Evolutionary conservation across 2,329 filamentous ascomycete species (phyloP).

Genomic region (Pyrenophora teres): DNA sequence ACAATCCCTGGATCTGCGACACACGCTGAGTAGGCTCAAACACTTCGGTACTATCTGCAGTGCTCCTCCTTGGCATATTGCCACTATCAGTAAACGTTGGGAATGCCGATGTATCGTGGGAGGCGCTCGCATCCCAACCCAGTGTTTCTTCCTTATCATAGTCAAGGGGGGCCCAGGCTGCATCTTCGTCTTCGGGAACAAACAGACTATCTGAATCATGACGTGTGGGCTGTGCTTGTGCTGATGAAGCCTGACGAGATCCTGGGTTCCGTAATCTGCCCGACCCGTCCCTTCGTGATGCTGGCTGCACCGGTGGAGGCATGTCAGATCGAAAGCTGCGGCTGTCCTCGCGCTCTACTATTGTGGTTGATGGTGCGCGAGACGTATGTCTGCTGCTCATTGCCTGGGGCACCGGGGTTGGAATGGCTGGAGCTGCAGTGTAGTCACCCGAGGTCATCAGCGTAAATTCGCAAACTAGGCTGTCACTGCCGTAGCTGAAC

Average conservation of each 20-base stretch:
- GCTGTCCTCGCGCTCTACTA: slow-evolving; percentile 25
- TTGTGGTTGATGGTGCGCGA: slow-evolving; percentile 28
- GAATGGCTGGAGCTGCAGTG: slow-evolving; percentile 42
- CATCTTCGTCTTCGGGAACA: slow-evolving; percentile 68
- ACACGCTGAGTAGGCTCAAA: slow-evolving; percentile 76
- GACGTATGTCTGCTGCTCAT: slow-evolving; percentile 40
- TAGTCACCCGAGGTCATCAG: slow-evolving; percentile 79
- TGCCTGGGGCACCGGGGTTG: slow-evolving; percentile 19
- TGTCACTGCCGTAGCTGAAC: slow-evolving; percentile 70
- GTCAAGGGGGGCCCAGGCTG: slow-evolving; percentile 73
- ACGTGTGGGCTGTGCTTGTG: slow-evolving; percentile 44
- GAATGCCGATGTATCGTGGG: slow-evolving; percentile 49
- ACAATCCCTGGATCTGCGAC: slow-evolving; percentile 58
- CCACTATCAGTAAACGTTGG: slow-evolving; percentile 53
- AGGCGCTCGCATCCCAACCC: slow-evolving; percentile 73
- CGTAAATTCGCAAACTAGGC: slow-evolving; percentile 75
- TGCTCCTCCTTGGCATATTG: slow-evolving; percentile 32
- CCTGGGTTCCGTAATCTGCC: slow-evolving; percentile 37
- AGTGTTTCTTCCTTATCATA: slow-evolving; percentile 70
- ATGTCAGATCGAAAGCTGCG: slow-evolving; percentile 45
- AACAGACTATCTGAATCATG: slow-evolving; percentile 71
- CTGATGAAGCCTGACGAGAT: slow-evolving; percentile 29
- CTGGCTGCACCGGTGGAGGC: slow-evolving; percentile 49
- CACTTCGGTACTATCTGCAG: slow-evolving; percentile 40
- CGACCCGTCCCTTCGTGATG: slow-evolving; percentile 34